A percentile compares a stretch with the other conserved stretches of the same genome.
phyloP scores from a whole-genome alignment of 306 rosid species.

The Cucurbita argyrosperma region DNA sequence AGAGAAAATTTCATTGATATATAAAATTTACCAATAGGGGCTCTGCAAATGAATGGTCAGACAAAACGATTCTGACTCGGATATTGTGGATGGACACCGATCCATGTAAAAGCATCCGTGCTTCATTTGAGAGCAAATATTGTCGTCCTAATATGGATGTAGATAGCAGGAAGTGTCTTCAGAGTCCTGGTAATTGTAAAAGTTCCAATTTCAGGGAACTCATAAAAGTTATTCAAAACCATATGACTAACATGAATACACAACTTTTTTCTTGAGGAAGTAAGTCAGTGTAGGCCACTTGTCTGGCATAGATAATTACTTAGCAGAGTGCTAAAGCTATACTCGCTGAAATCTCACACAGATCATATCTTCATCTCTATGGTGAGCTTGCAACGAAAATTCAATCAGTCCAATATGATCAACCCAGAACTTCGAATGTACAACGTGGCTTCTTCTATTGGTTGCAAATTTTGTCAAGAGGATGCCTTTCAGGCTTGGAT shows the following conservation, averaged over 20 bases:
- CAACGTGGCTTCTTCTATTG: conserved; percentile 66
- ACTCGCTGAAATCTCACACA: conserved; percentile 1
- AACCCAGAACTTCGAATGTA: conserved; percentile 28
- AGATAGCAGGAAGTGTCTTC: neutral
- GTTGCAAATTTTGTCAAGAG: conserved; percentile 13
- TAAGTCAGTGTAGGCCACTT: conserved; percentile 1
- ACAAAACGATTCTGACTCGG: neutral
- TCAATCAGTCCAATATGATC: conserved; percentile 14
- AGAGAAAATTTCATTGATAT: neutral
- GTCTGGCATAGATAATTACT: conserved; percentile 21
- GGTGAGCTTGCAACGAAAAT: conserved; percentile 23
- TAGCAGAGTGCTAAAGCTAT: conserved; percentile 11
- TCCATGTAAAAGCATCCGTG: conserved; percentile 8
- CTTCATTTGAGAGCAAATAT: conserved; percentile 13
- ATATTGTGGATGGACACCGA: conserved; percentile 15
- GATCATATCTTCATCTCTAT: conserved; percentile 36
- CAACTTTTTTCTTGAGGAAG: conserved; percentile 2
- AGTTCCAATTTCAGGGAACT: conserved; percentile 36
- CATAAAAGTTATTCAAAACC: conserved; percentile 38
- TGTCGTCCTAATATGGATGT: neutral
- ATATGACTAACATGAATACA: conserved; percentile 26
- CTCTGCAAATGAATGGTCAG: too few species aligned
- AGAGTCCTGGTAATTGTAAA: neutral
- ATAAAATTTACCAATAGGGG: neutral
- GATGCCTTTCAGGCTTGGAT: conserved; percentile 52